Evolutionary conservation across 352 stramenopile species (phyloP).

Genomic region (Globisporangium sylvaticum): DNA sequence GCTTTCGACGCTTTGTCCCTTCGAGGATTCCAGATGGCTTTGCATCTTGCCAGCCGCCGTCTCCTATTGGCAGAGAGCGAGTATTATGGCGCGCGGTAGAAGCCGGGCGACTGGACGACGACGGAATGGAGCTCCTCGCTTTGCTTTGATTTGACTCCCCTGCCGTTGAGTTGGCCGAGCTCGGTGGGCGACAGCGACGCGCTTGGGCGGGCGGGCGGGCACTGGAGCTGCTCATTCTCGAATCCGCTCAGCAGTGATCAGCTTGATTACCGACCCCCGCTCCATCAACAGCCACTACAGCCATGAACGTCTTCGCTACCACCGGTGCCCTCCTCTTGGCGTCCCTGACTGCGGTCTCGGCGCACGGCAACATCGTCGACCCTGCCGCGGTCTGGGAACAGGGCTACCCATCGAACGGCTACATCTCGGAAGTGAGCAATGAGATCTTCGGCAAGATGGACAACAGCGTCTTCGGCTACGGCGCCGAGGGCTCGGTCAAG

Average conservation of each 20-base stretch:
- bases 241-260: neutral
- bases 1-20: neutral
- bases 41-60: too few relatives aligned
- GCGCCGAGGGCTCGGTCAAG: slow-evolving; percentile 20
- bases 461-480: slow-evolving; percentile 25
- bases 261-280: neutral
- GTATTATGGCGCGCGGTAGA: neutral
- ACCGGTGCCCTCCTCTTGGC: slow-evolving; percentile 11
- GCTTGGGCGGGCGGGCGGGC: too few relatives aligned
- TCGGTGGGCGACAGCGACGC: neutral
- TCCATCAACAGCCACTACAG: neutral
- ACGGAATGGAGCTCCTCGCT: neutral
- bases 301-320: slow-evolving; percentile 13
- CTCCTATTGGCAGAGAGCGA: neutral
- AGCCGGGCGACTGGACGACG: neutral
- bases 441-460: slow-evolving; percentile 21
- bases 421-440: slow-evolving; percentile 22
- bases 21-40: neutral
- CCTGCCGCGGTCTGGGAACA: slow-evolving; percentile 28
- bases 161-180: too few relatives aligned
- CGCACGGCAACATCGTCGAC: slow-evolving; percentile 40
- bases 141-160: too few relatives aligned
- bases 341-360: slow-evolving; percentile 16
- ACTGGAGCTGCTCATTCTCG: slow-evolving; percentile 1
- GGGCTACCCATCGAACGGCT: slow-evolving; percentile 28